Percentiles rank a stretch among this genome's conserved stretches.
These are phyloP conservation scores for Psilocybe cubensis DNA, from an alignment of 768 basidiomycete species.

Conservation along the genomic window DNA sequence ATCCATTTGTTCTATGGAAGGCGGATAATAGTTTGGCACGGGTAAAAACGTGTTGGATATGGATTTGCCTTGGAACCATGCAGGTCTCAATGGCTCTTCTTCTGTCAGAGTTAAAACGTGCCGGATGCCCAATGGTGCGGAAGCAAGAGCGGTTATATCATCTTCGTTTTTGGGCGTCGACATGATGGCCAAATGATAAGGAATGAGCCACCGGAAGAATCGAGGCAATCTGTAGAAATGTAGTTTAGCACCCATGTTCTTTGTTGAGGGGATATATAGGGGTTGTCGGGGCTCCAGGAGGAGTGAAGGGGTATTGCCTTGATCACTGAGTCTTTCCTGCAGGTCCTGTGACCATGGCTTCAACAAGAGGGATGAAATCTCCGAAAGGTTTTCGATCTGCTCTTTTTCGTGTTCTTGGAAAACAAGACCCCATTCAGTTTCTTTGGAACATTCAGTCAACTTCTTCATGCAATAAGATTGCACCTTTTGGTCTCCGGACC, in stretches of 20 bases:
- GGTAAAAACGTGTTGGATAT: slow-evolving; percentile 61
- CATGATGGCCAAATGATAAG: slow-evolving; percentile 62
- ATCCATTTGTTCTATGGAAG: slow-evolving; percentile 65
- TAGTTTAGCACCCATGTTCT: not conserved
- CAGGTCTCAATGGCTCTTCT: slow-evolving; percentile 49
- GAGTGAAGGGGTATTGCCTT: slow-evolving; percentile 38
- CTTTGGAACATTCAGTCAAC: slow-evolving; percentile 43
- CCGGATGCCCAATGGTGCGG: slow-evolving; percentile 52
- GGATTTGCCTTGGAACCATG: slow-evolving; percentile 50
- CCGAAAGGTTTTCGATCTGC: slow-evolving; percentile 35
- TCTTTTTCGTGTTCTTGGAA: slow-evolving; percentile 44
- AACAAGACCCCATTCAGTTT: slow-evolving; percentile 57
- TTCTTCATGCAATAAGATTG: slow-evolving; percentile 48
- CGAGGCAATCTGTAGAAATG: slow-evolving; percentile 50
- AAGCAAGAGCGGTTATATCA: slow-evolving; percentile 51
- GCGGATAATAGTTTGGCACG: slow-evolving; percentile 54
- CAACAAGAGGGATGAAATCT: slow-evolving; percentile 34
- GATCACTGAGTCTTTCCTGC: slow-evolving; percentile 35
- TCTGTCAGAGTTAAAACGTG: slow-evolving; percentile 63
- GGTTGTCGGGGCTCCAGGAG: slow-evolving; percentile 44
- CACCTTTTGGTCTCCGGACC: slow-evolving; percentile 38
- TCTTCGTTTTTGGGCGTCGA: slow-evolving; percentile 55
- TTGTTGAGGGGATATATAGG: slow-evolving; percentile 36
- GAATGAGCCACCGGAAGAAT: slow-evolving; percentile 67
- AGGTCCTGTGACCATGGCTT: slow-evolving; percentile 44